Percentiles rank a stretch among this genome's conserved stretches.
Conservation (phyloP, 441 rosid genomes). For the Gossypium davidsonii region DNA sequence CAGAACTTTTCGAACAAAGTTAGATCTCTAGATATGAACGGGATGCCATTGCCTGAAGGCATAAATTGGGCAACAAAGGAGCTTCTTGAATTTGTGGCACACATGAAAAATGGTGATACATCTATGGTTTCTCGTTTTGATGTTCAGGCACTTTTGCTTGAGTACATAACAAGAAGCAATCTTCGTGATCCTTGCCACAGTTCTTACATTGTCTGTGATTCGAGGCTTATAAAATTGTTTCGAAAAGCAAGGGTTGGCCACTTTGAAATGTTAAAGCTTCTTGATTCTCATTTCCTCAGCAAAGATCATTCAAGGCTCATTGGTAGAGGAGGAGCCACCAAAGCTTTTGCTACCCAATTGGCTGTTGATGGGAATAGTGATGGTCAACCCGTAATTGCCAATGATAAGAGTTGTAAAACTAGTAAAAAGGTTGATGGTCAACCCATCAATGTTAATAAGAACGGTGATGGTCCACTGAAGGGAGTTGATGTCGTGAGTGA, state of each 20-base stretch:
- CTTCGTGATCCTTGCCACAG: constrained; percentile 64
- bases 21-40: constrained; percentile 26
- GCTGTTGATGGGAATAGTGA: constrained; percentile 32
- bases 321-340: constrained; percentile 29
- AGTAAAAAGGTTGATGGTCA: constrained; percentile 46
- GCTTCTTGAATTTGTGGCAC: constrained; percentile 81
- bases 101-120: constrained; percentile 71
- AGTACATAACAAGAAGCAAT: constrained; percentile 58
- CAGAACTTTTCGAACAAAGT: constrained; percentile 21
- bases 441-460: background rate
- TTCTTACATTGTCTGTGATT: constrained; percentile 60
- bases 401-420: constrained; percentile 47
- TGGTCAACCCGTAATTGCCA: constrained; percentile 22
- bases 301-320: constrained; percentile 38
- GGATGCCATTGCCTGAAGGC: constrained; percentile 34
- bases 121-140: constrained; percentile 55
- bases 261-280: constrained; percentile 87
- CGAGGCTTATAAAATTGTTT: constrained; percentile 64
- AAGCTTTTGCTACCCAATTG: constrained; percentile 30
- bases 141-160: constrained; percentile 70
- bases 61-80: constrained; percentile 76
- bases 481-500: constrained; percentile 32
- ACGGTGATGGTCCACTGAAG: constrained; percentile 31
- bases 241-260: constrained; percentile 60
- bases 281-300: constrained; percentile 65